These are phyloP conservation scores for Ascochyta rabiei DNA, from an alignment of 2,329 filamentous ascomycete species.

Conservation along the genomic window DNA sequence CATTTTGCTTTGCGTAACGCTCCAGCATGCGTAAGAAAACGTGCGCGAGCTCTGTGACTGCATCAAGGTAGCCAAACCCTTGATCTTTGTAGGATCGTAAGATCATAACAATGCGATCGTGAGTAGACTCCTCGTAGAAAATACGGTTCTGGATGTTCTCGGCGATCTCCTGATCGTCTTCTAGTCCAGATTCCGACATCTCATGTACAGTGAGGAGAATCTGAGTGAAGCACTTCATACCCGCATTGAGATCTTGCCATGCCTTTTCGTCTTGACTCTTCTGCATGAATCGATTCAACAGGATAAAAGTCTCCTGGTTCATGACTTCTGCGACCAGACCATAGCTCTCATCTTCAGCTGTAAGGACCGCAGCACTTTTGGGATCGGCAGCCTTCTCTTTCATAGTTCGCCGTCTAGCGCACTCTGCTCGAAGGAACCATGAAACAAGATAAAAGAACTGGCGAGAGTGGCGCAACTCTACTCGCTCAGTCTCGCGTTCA, in stretches of 20 bases:
- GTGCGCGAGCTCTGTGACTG: slow-evolving; percentile 86
- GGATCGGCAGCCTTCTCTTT: slow-evolving; percentile 61
- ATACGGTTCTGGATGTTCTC: slow-evolving; percentile 96
- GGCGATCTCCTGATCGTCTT: slow-evolving; percentile 97
- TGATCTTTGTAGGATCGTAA: slow-evolving; percentile 90
- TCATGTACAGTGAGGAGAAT: slow-evolving; percentile 91
- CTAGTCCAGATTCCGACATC: slow-evolving; percentile 81
- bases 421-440: slow-evolving; percentile 91
- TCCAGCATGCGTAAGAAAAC: slow-evolving; percentile 93
- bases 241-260: slow-evolving; percentile 84
- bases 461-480: slow-evolving; percentile 75
- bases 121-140: slow-evolving; percentile 97
- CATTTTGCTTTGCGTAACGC: slow-evolving; percentile 91
- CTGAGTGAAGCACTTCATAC: slow-evolving; percentile 94
- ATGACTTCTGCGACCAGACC: slow-evolving; percentile 86
- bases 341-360: slow-evolving; percentile 72
- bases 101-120: slow-evolving; percentile 83
- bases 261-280: slow-evolving; percentile 79
- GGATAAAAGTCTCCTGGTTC: slow-evolving; percentile 93
- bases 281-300: slow-evolving; percentile 83
- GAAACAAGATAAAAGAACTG: slow-evolving; percentile 93
- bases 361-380: slow-evolving; percentile 48
- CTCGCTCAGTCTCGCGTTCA: slow-evolving; percentile 83
- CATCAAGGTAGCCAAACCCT: slow-evolving; percentile 90
- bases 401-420: slow-evolving; percentile 65